These are phyloP conservation scores for Gaillardinia entomophila DNA, from an alignment of 805 yeast species.

Conservation along the genomic window DNA sequence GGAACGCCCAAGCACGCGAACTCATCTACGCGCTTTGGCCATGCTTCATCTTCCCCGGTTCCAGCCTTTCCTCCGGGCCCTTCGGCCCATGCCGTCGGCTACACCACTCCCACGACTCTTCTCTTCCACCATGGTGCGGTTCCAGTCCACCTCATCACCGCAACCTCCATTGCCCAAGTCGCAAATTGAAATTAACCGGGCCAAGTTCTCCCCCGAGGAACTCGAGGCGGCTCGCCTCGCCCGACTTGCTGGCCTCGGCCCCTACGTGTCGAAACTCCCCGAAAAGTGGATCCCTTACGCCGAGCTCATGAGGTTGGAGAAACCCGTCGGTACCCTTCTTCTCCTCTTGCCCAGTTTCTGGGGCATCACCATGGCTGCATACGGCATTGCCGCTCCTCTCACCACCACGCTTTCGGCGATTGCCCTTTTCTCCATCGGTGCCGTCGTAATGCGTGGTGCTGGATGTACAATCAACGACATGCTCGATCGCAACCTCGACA, in stretches of 20 bases:
- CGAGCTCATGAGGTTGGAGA: conserved; percentile 84
- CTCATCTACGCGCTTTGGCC: no score
- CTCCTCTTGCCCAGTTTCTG: conserved; percentile 82
- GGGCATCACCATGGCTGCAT: conserved; percentile 91
- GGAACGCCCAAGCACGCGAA: no score
- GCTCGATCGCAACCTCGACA: conserved; percentile 76
- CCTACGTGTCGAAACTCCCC: conserved; percentile 61
- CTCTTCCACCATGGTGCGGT: no score
- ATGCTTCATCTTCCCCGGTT: not conserved
- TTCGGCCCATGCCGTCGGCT: no score
- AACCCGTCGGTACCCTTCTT: conserved; percentile 92
- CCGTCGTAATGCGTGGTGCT: conserved; percentile 92
- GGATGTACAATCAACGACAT: conserved; percentile 96
- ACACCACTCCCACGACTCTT: no score
- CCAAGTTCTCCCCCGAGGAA: conserved; percentile 34
- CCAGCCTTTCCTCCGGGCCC: not conserved
- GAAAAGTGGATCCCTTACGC: conserved; percentile 80
- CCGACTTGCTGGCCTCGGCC: conserved; percentile 38
- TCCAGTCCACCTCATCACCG: no score
- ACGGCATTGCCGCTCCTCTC: conserved; percentile 62
- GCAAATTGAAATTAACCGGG: not conserved
- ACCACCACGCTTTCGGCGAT: conserved; percentile 55
- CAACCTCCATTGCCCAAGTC: no score
- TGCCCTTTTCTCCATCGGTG: conserved; percentile 73
- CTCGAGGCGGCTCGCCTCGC: conserved; percentile 46